Base-by-base conservation (phyloP, 2,329 filamentous ascomycete genomes). In the Calonectria ilicicola region DNA sequence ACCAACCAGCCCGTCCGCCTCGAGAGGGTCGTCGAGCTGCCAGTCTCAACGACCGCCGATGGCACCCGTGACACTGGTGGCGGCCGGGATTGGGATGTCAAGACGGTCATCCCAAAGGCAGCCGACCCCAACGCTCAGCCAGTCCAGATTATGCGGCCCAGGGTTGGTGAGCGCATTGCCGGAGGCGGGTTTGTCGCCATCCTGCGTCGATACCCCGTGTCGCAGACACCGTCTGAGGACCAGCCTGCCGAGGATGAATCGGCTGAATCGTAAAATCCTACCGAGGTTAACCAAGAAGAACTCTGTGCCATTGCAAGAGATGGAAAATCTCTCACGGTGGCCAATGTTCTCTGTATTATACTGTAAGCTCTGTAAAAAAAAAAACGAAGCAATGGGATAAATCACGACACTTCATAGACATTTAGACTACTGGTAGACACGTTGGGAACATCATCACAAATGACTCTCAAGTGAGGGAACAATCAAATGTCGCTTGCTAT, bases 61-160 rank as follows among this genome's bases (percentile, higher is more conserved):
- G 86, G 83, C 65, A 86, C 87, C 4, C 84, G 86, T n/a, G 88
- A 86, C 40, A 80, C 84, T 5, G 84, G 83, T 10, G 88, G 88
- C 7, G 90, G 92, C 2, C 86, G 90, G 74, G 86, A 90, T 74
- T 94, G 92, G 92, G 91, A 93, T 80, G 86, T 94, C 21, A 87
- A 90, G 76, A 85, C 85, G 62, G 88, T 87, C 2, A 74, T 79
- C 58, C 81, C 82, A 5, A 83, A 75, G 73, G 78, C 66, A 14
- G 75, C 76, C 8, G 74, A 72, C 2, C 74, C 70, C 7, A 70
- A 78, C 9, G 70, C 72, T 2, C 75, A 78, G 38, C 72, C 78
- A 38, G 84, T 84, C 3, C 82, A 85, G 60, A 81, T 86, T 12
- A 85, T 86, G 80, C 80, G 85, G 46, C 85, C 85, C 32, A 85